Percentiles rank a stretch among this genome's conserved stretches.
These are phyloP conservation scores for Litchi chinensis DNA, from an alignment of 345 rosid genomes.

Conservation along the genomic window DNA sequence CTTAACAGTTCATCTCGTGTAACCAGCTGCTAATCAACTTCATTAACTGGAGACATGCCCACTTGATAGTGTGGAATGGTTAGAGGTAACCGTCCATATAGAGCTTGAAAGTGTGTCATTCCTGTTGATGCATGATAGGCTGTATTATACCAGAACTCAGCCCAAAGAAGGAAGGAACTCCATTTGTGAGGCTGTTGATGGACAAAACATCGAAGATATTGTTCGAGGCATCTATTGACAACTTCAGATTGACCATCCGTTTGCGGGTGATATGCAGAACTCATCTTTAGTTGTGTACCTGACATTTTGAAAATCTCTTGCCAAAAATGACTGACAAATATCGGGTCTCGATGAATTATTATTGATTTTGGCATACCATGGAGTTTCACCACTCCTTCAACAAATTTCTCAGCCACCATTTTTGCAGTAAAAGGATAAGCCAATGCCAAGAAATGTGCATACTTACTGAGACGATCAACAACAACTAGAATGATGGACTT, in stretches of 20 bases:
- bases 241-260: neutral
- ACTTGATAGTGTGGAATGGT: neutral
- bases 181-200: constrained; percentile 10
- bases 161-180: constrained; percentile 5
- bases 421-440: neutral
- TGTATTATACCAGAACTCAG: constrained; percentile 10
- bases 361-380: neutral
- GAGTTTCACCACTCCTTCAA: neutral
- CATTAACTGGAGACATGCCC: neutral
- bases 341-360: no score
- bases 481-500: neutral
- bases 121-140: constrained; percentile 10
- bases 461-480: constrained; percentile 11
- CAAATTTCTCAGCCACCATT: neutral
- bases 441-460: neutral
- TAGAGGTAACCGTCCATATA: neutral
- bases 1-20: neutral
- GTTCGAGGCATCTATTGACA: neutral
- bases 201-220: constrained; percentile 3
- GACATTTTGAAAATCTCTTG: neutral
- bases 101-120: constrained; percentile 17
- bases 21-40: constrained; percentile 7
- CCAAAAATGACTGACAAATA: constrained; percentile 10
- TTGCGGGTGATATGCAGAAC: neutral
- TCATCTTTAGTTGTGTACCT: neutral